These are phyloP conservation scores for Lipomyces sp. DNA, from an alignment of 805 yeast species.

Conservation along the genomic window DNA sequence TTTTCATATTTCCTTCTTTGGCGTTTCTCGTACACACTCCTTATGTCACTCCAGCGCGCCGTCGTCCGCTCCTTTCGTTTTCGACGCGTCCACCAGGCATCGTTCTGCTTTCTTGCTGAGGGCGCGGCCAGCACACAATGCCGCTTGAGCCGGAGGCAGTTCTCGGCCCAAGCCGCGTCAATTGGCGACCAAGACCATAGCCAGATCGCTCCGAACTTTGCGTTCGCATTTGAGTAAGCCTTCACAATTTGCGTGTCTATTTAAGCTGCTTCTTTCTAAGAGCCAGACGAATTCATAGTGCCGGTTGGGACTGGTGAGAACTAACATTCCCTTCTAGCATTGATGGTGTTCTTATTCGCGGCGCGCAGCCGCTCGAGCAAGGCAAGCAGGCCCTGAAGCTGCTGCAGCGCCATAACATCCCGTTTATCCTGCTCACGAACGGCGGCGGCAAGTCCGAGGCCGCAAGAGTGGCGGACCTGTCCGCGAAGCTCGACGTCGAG, in stretches of 20 bases:
- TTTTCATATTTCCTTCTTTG: too few relatives aligned
- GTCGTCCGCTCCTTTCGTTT: too few relatives aligned
- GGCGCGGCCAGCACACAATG: too few relatives aligned
- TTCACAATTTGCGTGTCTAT: background rate
- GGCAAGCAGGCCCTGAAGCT: slow-evolving; percentile 60
- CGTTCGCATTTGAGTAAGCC: slow-evolving; percentile 25
- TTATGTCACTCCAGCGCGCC: too few relatives aligned
- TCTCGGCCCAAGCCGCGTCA: too few relatives aligned
- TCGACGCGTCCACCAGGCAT: too few relatives aligned
- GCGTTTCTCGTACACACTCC: too few relatives aligned
- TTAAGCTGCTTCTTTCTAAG: background rate
- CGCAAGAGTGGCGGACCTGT: slow-evolving; percentile 54
- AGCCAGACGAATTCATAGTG: background rate
- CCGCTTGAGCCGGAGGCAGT: too few relatives aligned
- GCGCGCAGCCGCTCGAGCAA: slow-evolving; percentile 59
- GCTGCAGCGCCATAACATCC: slow-evolving; percentile 54
- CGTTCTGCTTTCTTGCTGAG: too few relatives aligned
- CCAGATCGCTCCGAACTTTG: slow-evolving; percentile 14
- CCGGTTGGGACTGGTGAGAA: too few relatives aligned
- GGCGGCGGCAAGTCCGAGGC: slow-evolving; percentile 81
- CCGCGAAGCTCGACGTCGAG: slow-evolving; percentile 44
- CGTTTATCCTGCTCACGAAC: slow-evolving; percentile 78
- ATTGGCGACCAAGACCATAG: too few relatives aligned
- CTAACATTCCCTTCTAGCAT: slow-evolving; percentile 41
- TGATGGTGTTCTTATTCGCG: slow-evolving; percentile 84